Evolutionary conservation across 1,284 basidiomycete species (phyloP).

Genomic region (Leccinum fuscescens): DNA sequence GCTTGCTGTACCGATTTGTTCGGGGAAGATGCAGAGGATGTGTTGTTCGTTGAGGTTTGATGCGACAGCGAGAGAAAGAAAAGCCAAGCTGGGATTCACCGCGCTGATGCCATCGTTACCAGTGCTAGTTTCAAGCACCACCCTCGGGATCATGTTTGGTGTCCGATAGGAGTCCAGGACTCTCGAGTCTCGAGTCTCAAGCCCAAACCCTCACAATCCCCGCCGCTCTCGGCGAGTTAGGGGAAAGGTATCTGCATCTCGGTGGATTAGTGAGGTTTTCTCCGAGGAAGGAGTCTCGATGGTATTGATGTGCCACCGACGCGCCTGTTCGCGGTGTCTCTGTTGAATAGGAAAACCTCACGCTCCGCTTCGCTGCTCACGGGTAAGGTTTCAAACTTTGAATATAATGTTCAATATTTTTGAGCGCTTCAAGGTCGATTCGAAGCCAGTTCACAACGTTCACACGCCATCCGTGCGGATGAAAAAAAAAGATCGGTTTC

Average conservation of each 20-base stretch:
- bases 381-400: neutral
- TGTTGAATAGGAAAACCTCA: neutral
- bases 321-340: neutral
- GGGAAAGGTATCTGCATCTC: neutral
- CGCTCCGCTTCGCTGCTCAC: neutral
- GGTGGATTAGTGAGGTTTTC: neutral
- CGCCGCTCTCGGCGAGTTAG: neutral
- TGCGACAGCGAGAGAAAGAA: neutral
- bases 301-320: neutral
- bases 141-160: slow-evolving; percentile 1
- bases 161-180: neutral
- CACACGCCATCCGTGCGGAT: neutral
- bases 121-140: neutral
- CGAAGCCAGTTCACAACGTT: neutral
- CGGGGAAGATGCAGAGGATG: neutral
- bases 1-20: neutral
- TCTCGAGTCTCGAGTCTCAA: neutral
- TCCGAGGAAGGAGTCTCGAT: neutral
- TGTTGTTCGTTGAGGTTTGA: neutral
- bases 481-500: neutral
- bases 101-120: slow-evolving; percentile 8
- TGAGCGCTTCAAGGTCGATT: neutral
- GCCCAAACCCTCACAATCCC: neutral
- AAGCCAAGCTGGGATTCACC: neutral
- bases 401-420: neutral